A percentile compares a stretch with the other conserved stretches of the same genome.
These are phyloP conservation scores for Onygenales sp. DNA, from an alignment of 2,329 filamentous ascomycete genomes.

Conservation along the genomic window DNA sequence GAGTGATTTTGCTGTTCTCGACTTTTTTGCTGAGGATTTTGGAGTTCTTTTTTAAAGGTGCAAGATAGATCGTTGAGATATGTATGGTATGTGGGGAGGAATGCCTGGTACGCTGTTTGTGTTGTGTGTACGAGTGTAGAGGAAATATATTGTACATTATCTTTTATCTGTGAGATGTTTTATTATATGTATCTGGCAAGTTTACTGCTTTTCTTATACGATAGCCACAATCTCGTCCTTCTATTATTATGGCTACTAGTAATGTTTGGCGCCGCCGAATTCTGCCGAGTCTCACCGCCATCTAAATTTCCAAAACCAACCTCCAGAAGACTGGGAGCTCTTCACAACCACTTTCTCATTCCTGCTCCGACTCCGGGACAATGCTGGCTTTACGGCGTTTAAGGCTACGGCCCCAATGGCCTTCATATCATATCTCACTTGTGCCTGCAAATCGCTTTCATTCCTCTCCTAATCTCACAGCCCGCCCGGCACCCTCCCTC, in stretches of 20 bases:
- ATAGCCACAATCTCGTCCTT: not conserved
- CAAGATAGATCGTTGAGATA: not conserved
- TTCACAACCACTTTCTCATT: not conserved
- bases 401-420: not conserved
- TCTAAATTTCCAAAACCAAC: too few species aligned
- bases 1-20: constrained; percentile 51
- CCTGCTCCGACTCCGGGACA: not conserved
- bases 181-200: not conserved
- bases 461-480: not conserved
- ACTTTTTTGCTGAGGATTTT: not conserved
- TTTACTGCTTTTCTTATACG: not conserved
- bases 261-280: too few species aligned
- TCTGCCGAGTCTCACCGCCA: too few species aligned
- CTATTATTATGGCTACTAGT: too few species aligned
- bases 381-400: not conserved
- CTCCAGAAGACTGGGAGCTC: too few species aligned
- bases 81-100: not conserved
- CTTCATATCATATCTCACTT: not conserved
- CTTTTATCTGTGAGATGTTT: not conserved
- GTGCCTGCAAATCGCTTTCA: not conserved
- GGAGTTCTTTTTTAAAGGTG: not conserved
- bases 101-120: not conserved
- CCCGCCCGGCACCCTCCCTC: not conserved
- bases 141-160: constrained; percentile 2
- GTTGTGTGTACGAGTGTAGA: not conserved